Conservation (phyloP, 1,284 basidiomycete genomes). For the Vanrija pseudolonga region DNA sequence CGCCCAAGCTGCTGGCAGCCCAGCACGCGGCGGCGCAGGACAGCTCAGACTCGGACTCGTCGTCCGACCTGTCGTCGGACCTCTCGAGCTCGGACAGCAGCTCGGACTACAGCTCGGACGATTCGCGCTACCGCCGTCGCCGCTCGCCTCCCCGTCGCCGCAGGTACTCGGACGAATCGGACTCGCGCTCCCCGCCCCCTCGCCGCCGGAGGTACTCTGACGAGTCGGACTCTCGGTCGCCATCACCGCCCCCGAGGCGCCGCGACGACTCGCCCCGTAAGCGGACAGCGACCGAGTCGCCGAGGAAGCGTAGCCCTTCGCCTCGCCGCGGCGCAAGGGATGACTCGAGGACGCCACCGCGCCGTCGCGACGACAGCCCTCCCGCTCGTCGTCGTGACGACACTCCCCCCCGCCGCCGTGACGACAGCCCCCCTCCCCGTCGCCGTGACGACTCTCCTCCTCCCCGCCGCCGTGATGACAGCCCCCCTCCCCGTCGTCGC, state of each 20-base stretch:
- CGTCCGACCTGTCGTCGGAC: slow-evolving; percentile 50
- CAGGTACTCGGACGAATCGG: slow-evolving; percentile 14
- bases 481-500: slow-evolving; percentile 23
- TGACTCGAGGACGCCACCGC: slow-evolving; percentile 15
- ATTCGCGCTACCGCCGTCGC: slow-evolving; percentile 15
- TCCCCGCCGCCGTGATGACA: slow-evolving; percentile 16
- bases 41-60: slow-evolving; percentile 49
- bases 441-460: slow-evolving; percentile 13
- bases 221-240: slow-evolving; percentile 17
- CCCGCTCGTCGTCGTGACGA: slow-evolving; percentile 15
- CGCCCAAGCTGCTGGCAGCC: slow-evolving; percentile 84
- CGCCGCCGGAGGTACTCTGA: slow-evolving; percentile 19
- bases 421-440: slow-evolving; percentile 20
- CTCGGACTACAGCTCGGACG: slow-evolving; percentile 51
- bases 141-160: slow-evolving; percentile 12
- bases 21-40: slow-evolving; percentile 77
- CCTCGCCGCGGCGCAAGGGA: slow-evolving; percentile 13
- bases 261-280: not conserved
- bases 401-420: slow-evolving; percentile 21
- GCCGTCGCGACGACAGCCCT: slow-evolving; percentile 10
- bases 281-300: not conserved
- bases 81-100: slow-evolving; percentile 40
- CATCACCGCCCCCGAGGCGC: slow-evolving; percentile 10
- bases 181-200: slow-evolving; percentile 15
- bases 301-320: not conserved